Base-by-base conservation (phyloP, 140 eudicot genomes). In the Ambrosia hybrid region DNA sequence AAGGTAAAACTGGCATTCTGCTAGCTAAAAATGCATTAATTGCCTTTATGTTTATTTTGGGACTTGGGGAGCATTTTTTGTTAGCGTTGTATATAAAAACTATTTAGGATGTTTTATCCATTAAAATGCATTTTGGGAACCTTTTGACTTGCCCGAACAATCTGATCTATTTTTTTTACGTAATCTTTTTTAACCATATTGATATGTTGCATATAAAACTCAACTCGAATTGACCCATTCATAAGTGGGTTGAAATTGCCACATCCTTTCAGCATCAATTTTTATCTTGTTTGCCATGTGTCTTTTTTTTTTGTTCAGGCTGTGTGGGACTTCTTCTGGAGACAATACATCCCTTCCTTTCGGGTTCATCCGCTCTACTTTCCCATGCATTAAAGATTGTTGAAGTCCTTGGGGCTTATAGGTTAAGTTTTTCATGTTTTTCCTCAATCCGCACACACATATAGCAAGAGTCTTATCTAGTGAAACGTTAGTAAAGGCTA, bases 301-400 rank as follows among this genome's bases (percentile, higher is more conserved):
- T 51, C 26, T 21, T 21, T 21, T 21, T 21, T 15, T 13, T 56
- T 58, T 76, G 46, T 53, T 70, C 80, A 95, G 99, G 97, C 51
- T 91, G 99, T 60, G 92, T 95, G 79, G 97, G 91, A 71, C 96
- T 95, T 80, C 90, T 95, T 21, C 76, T 95, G 81, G 99, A 91
- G 87, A 91, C 82, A 16, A 80, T 95, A 72, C 76, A 83, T 64
- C 99, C 99, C 26, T 88, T 91, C 72, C 85, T 95, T 70, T 85
- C 85, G 30, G 86, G 90, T 30, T 83, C 97, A 57, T 95, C 99
- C 12, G 83, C 96, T 38, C 72, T 95, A 68, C 88, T 91, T 61
- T 81, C 87, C 62, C 85, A 86, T 70, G 81, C 95, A 45, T 74
- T 95, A 73, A 86, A 89, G 86, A 95, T 91, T 72, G 89, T 95